These are phyloP conservation scores for Phoma sp. DNA, from an alignment of 2,329 filamentous ascomycete species.

Conservation along the genomic window DNA sequence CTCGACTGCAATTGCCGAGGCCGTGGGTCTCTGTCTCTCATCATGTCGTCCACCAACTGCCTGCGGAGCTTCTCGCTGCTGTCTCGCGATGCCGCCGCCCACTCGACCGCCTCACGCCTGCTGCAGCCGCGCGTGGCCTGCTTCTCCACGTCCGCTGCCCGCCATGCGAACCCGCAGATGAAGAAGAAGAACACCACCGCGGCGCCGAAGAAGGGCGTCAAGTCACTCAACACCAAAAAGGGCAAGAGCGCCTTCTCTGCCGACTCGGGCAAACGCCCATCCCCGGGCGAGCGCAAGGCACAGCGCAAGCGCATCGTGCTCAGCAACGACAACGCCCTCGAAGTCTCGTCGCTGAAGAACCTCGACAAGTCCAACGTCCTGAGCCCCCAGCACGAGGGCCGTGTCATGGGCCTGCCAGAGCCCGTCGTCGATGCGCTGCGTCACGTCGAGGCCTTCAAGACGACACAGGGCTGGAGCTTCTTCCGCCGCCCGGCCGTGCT, in stretches of 20 bases:
- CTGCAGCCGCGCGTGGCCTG: conserved; percentile 34
- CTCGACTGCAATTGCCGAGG: conserved; percentile 35
- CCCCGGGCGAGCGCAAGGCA: conserved; percentile 82
- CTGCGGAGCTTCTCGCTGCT: conserved; percentile 42
- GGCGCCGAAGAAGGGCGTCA: conserved; percentile 46
- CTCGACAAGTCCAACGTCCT: conserved; percentile 62
- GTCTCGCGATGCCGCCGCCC: conserved; percentile 35
- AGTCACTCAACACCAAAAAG: conserved; percentile 52
- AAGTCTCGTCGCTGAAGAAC: conserved; percentile 71
- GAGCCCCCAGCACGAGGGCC: conserved; percentile 59
- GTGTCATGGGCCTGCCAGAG: conserved; percentile 73
- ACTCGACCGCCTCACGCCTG: conserved; percentile 32
- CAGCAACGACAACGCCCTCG: conserved; percentile 90
- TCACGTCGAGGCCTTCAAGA: conserved; percentile 88
- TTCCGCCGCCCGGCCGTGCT: conserved; percentile 83
- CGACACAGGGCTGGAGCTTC: conserved; percentile 83
- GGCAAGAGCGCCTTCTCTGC: conserved; percentile 48
- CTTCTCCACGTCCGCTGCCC: conserved; percentile 46
- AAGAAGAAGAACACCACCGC: conserved; percentile 39
- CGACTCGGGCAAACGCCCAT: conserved; percentile 62
- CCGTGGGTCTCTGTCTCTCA: conserved; percentile 29
- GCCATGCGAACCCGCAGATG: conserved; percentile 29
- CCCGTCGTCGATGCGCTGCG: conserved; percentile 79
- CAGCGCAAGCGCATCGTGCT: conserved; percentile 87
- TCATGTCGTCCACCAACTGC: conserved; percentile 43